These are phyloP conservation scores for Aspergillus sclerotialis DNA, from an alignment of 2,329 filamentous ascomycete genomes.

Conservation along the genomic window DNA sequence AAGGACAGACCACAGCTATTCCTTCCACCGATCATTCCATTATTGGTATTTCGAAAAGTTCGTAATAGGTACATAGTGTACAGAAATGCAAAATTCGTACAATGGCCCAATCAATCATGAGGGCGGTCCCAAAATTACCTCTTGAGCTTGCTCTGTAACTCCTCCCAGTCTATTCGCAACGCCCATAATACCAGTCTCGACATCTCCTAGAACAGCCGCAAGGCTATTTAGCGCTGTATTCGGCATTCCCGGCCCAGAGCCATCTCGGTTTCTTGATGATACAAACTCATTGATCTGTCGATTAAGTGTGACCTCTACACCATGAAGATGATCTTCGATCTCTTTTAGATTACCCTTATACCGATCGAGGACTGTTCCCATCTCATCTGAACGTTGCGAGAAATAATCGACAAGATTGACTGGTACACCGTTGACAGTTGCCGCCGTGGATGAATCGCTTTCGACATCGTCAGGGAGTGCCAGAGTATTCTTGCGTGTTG, in stretches of 20 bases:
- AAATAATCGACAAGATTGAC: slow-evolving; percentile 59
- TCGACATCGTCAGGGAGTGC: slow-evolving; percentile 42
- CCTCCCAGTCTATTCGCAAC: slow-evolving; percentile 56
- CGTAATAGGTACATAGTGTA: too few relatives aligned
- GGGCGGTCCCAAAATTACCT: slow-evolving; percentile 43
- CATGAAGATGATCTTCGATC: slow-evolving; percentile 59
- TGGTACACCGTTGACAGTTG: slow-evolving; percentile 45
- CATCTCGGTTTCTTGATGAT: slow-evolving; percentile 33
- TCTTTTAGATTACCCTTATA: slow-evolving; percentile 56
- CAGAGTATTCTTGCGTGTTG: slow-evolving; percentile 37
- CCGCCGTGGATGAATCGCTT: slow-evolving; percentile 31
- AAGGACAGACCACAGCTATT: too few relatives aligned
- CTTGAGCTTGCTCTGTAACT: slow-evolving; percentile 55
- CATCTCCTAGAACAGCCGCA: slow-evolving; percentile 55
- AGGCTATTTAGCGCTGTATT: slow-evolving; percentile 40
- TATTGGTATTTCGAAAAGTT: too few relatives aligned
- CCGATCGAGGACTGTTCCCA: slow-evolving; percentile 50
- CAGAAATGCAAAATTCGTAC: too few relatives aligned
- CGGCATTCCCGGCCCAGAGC: slow-evolving; percentile 37
- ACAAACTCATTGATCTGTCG: slow-evolving; percentile 54
- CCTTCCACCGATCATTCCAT: too few relatives aligned
- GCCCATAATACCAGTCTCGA: slow-evolving; percentile 58
- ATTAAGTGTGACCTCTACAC: slow-evolving; percentile 54
- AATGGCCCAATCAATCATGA: too few relatives aligned
- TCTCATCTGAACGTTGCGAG: slow-evolving; percentile 55